Percentiles rank a stretch among this genome's conserved stretches.
Evolutionary conservation across 1,284 basidiomycete species (phyloP).

Genomic region (Cutaneotrichosporon cyanovorans): DNA sequence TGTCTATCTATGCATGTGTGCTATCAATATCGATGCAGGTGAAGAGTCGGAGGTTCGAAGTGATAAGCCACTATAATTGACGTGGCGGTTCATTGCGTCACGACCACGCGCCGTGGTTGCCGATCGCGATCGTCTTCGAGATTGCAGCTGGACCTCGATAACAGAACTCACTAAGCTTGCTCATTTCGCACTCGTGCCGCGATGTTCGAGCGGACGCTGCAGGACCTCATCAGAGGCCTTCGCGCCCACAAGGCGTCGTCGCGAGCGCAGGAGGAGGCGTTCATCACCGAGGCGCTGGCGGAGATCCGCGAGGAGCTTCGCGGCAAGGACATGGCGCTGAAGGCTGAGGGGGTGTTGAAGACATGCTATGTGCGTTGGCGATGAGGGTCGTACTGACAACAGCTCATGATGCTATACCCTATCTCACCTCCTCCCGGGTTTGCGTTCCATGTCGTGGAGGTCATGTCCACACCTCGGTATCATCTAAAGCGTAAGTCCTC

Average conservation of each 20-base stretch:
- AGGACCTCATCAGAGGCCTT: slow-evolving; percentile 83
- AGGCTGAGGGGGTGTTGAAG: slow-evolving; percentile 90
- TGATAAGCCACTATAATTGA: no score
- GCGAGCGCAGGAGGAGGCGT: slow-evolving; percentile 45
- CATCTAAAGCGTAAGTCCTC: slow-evolving; percentile 66
- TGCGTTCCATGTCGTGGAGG: slow-evolving; percentile 89
- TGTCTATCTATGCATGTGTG: no score
- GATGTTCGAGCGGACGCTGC: slow-evolving; percentile 90
- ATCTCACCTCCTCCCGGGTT: slow-evolving; percentile 48
- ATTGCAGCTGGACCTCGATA: not conserved
- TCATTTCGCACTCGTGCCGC: not conserved
- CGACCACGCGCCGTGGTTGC: no score
- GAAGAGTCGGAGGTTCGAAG: no score
- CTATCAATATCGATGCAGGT: no score
- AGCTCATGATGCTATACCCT: slow-evolving; percentile 49
- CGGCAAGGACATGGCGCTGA: slow-evolving; percentile 92
- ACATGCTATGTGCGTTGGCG: slow-evolving; percentile 76
- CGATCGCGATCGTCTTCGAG: not conserved
- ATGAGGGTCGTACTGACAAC: not conserved
- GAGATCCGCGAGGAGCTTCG: slow-evolving; percentile 87
- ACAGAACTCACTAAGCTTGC: no score
- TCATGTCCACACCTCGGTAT: slow-evolving; percentile 86
- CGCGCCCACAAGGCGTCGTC: slow-evolving; percentile 52
- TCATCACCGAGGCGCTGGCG: slow-evolving; percentile 49
- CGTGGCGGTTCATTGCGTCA: not conserved